Evolutionary conservation across 352 stramenopile genomes (phyloP), one percentile per base, ranked within the genome.

Genomic region (Globisporangium mamillatum): DNA sequence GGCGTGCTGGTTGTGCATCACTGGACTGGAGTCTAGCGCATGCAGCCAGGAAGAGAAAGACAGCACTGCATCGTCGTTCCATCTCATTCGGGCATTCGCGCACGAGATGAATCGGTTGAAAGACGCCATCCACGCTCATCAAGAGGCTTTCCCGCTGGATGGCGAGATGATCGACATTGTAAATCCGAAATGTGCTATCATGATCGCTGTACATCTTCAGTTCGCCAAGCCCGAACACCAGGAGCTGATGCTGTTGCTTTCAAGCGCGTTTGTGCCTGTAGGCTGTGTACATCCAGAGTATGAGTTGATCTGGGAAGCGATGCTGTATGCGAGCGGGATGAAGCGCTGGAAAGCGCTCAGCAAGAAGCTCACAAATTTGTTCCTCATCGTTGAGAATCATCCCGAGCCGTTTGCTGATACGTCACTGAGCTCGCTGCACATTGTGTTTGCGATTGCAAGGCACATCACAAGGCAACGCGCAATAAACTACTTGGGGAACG

Each of bases 31-130:
- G 61, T 29, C 44, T 9, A 62, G 36, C 1, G 60, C 16, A 25
- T 50, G 16, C 41, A 24, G 5, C 5, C 56, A 67, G 34, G 12
- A 32, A 14, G 64, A 5, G 7, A 60, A 9, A 22, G 14, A 41
- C 6, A 10, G 29, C 27, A 18, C 1, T 16, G 32, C 32, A 2
- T 29, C 48, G 48, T 55, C 29, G 14, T 52, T 76, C 27, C 72
- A 61, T 12, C 64, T 81, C 55, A 18, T 89, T 10, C 62, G 65
- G 1, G 32, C 78, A 46, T 77, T 90, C 32, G 67, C 75, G 10
- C 53, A 76, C 29, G 78, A 87, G 56, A 85, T 89, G 32, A 74
- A 48, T n/a, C 79, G 80, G 10, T 68, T 89, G 8, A 69, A 75
- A 53, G 80, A 88, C 67, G 79, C 73, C 0, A 59, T 90, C 32